A percentile compares a stretch with the other conserved stretches of the same genome.
These are phyloP conservation scores for Tillandsia fasciculata DNA, from an alignment of 176 grass and related monocot genomes.

Conservation along the genomic window DNA sequence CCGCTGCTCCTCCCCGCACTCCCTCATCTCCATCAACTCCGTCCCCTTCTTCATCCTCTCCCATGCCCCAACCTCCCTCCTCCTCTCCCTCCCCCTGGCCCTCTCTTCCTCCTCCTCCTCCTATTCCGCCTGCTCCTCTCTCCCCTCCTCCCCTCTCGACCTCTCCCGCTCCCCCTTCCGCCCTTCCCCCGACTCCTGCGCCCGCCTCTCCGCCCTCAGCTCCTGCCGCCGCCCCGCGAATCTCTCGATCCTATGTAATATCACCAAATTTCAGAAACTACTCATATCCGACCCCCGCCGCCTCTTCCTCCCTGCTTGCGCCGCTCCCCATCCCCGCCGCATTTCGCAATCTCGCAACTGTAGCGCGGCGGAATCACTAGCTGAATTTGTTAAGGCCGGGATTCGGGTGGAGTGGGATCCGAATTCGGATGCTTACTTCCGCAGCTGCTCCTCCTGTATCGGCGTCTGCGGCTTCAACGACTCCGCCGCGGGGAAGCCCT, in stretches of 20 bases:
- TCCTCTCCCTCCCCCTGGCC: conserved; percentile 6
- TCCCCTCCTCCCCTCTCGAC: conserved; percentile 18
- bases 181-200: conserved; percentile 12
- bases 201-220: conserved; percentile 17
- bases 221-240: conserved; percentile 4
- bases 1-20: conserved; percentile 24
- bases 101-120: conserved; percentile 13
- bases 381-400: conserved; percentile 20
- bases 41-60: conserved; percentile 24
- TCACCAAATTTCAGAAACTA: conserved; percentile 11
- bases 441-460: conserved; percentile 19
- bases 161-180: conserved; percentile 35
- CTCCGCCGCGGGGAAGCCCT: conserved; percentile 25
- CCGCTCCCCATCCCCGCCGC: background rate
- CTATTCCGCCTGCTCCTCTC: conserved; percentile 13
- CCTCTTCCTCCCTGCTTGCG: conserved; percentile 22
- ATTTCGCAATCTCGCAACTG: background rate
- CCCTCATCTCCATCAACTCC: conserved; percentile 26
- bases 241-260: conserved; percentile 1
- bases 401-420: conserved; percentile 21
- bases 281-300: conserved; percentile 18
- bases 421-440: conserved; percentile 20
- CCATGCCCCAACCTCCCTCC: conserved; percentile 5
- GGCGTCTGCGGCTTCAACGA: conserved; percentile 37
- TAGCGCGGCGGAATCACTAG: conserved; percentile 11